Conservation (phyloP, 2,329 filamentous ascomycete species). For the Fusarium succisae region DNA sequence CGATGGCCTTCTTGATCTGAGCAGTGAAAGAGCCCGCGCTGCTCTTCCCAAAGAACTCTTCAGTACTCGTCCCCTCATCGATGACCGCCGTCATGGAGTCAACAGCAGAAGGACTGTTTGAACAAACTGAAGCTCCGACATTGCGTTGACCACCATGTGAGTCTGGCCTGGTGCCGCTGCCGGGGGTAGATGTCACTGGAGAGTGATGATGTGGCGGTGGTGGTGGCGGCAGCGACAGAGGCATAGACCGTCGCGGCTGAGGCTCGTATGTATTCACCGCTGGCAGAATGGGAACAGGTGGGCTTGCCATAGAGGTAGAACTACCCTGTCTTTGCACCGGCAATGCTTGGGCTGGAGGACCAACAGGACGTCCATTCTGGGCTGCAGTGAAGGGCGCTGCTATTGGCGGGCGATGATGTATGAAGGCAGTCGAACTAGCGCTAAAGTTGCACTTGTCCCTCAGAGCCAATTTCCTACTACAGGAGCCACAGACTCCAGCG, state of each 20-base stretch:
- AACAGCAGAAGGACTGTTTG: slow-evolving; percentile 46
- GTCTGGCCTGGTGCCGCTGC: slow-evolving; percentile 12
- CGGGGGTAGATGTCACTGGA: slow-evolving; percentile 14
- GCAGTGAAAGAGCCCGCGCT: slow-evolving; percentile 58
- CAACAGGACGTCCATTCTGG: neutral
- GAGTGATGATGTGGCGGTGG: slow-evolving; percentile 16
- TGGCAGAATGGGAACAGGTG: neutral
- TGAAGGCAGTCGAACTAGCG: neutral
- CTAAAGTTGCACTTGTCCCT: slow-evolving; percentile 45
- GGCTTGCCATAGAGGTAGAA: neutral
- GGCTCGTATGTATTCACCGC: neutral
- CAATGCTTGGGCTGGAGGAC: neutral
- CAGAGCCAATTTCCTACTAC: slow-evolving; percentile 43
- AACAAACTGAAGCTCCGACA: slow-evolving; percentile 23
- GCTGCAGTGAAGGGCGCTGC: neutral
- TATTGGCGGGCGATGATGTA: neutral
- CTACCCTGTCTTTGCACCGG: neutral
- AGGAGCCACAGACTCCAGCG: slow-evolving; percentile 45
- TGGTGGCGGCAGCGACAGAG: neutral
- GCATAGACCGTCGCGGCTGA: neutral
- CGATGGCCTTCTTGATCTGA: slow-evolving; percentile 56
- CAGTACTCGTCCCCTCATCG: slow-evolving; percentile 51
- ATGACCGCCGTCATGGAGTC: slow-evolving; percentile 58
- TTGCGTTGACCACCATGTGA: slow-evolving; percentile 1
- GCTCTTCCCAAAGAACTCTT: slow-evolving; percentile 58